These are phyloP conservation scores for Trichoderma virens DNA, from an alignment of 495 filamentous ascomycete genomes.

Conservation along the genomic window DNA sequence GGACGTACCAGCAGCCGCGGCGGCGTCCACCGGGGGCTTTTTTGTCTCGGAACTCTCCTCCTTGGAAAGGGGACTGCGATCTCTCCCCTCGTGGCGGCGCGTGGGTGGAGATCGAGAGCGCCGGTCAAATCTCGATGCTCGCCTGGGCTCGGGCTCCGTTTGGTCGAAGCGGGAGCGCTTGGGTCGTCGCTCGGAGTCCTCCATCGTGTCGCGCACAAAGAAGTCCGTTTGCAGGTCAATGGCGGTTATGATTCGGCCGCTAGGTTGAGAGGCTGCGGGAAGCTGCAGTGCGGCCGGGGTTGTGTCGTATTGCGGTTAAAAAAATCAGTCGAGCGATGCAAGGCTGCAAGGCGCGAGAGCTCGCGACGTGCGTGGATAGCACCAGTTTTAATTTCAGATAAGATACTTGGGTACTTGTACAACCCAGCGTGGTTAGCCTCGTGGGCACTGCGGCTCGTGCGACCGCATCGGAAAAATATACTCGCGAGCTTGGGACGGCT, in stretches of 20 bases:
- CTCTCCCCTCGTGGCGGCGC: conserved; percentile 52
- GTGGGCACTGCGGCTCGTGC: too few species aligned
- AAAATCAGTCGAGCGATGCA: neutral
- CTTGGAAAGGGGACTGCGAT: conserved; percentile 66
- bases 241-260: neutral
- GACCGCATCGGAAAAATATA: neutral
- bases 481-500: neutral
- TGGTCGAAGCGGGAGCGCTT: conserved; percentile 93
- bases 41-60: conserved; percentile 37
- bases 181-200: conserved; percentile 64
- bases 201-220: conserved; percentile 43
- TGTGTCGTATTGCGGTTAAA: neutral
- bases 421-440: too few species aligned
- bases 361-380: conserved; percentile 6
- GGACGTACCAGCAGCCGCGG: conserved; percentile 73
- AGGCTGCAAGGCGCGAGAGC: neutral
- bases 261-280: neutral
- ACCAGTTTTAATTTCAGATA: neutral
- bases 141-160: conserved; percentile 67
- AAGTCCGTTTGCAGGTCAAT: neutral
- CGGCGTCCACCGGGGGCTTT: conserved; percentile 55
- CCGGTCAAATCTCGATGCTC: conserved; percentile 70
- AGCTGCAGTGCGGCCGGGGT: neutral
- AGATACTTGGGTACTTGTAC: neutral
- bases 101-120: conserved; percentile 76